Conservation (phyloP, 2,329 filamentous ascomycete species). For the Diaporthe nobilis region DNA sequence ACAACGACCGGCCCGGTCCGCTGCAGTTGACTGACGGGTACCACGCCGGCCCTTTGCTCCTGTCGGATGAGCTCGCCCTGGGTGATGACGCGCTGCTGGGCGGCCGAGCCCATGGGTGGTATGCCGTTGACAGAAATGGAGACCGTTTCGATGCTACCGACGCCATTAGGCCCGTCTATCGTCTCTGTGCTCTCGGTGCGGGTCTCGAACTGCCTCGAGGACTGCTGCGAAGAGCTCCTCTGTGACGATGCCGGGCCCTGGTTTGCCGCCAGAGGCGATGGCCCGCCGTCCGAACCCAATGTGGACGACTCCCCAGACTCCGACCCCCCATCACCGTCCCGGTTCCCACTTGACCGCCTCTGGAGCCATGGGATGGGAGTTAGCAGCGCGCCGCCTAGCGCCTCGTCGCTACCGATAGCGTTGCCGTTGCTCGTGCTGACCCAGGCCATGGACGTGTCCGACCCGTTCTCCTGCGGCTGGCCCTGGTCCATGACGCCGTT, state of each 20-base stretch:
- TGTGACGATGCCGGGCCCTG: background rate
- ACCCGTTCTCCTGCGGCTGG: conserved; percentile 52
- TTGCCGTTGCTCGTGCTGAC: conserved; percentile 47
- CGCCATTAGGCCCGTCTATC: conserved; percentile 84
- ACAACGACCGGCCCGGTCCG: conserved; percentile 53
- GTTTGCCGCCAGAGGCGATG: conserved; percentile 28
- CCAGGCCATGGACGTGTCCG: conserved; percentile 62
- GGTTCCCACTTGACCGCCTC: conserved; percentile 52
- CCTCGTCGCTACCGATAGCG: conserved; percentile 83
- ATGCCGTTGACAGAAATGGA: conserved; percentile 81
- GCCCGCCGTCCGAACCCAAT: conserved; percentile 38
- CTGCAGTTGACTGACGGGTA: conserved; percentile 75
- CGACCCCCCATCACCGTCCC: conserved; percentile 42
- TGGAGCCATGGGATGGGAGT: conserved; percentile 94
- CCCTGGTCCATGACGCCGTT: conserved; percentile 73
- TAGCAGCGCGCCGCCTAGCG: conserved; percentile 88
- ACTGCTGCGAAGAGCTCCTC: conserved; percentile 34
- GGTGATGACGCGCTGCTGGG: conserved; percentile 71
- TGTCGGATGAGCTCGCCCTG: conserved; percentile 90
- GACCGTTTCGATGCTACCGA: conserved; percentile 85
- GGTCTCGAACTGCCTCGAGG: conserved; percentile 64
- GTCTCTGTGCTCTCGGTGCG: conserved; percentile 84
- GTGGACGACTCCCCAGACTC: conserved; percentile 40
- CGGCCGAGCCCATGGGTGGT: conserved; percentile 63
- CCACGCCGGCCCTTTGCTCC: conserved; percentile 85